These are phyloP conservation scores for Gigaspora rosea DNA, from an alignment of 192 early-diverging fungal species.

Conservation along the genomic window DNA sequence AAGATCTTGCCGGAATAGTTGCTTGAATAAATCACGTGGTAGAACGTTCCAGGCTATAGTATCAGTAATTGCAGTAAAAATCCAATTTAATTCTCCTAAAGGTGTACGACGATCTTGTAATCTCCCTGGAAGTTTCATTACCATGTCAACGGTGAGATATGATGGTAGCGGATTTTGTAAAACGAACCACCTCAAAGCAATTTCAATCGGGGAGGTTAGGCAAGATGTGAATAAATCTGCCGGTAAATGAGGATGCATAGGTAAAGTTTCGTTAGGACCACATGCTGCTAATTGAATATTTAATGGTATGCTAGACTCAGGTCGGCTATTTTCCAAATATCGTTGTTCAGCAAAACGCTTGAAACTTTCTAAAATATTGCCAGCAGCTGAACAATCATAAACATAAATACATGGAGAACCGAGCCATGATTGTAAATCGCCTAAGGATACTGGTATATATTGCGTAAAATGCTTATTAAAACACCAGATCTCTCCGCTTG, in stretches of 20 bases:
- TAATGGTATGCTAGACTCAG: conserved; percentile 50
- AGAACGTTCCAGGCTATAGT: conserved; percentile 98
- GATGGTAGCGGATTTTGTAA: conserved; percentile 76
- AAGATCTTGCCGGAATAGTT: conserved; percentile 90
- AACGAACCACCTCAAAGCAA: conserved; percentile 90
- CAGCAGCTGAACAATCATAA: conserved; percentile 94
- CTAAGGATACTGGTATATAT: conserved; percentile 93
- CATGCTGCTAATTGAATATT: conserved; percentile 93
- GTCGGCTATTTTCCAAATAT: conserved; percentile 67
- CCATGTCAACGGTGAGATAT: conserved; percentile 85
- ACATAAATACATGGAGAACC: conserved; percentile 96
- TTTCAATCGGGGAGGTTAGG: conserved; percentile 93
- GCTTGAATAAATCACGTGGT: conserved; percentile 85
- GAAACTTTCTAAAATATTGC: conserved; percentile 87
- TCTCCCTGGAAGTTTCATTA: conserved; percentile 81
- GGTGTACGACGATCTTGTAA: conserved; percentile 91
- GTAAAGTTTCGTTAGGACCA: conserved; percentile 79
- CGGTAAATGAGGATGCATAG: conserved; percentile 91
- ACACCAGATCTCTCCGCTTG: conserved; percentile 96
- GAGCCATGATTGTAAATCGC: conserved; percentile 92
- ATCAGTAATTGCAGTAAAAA: conserved; percentile 97
- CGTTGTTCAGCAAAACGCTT: conserved; percentile 86
- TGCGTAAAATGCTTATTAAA: conserved; percentile 98
- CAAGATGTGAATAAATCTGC: conserved; percentile 98
- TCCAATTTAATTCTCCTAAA: conserved; percentile 98